These are phyloP conservation scores for Fusarium heterosporum DNA, from an alignment of 2,329 filamentous ascomycete species.

Conservation along the genomic window DNA sequence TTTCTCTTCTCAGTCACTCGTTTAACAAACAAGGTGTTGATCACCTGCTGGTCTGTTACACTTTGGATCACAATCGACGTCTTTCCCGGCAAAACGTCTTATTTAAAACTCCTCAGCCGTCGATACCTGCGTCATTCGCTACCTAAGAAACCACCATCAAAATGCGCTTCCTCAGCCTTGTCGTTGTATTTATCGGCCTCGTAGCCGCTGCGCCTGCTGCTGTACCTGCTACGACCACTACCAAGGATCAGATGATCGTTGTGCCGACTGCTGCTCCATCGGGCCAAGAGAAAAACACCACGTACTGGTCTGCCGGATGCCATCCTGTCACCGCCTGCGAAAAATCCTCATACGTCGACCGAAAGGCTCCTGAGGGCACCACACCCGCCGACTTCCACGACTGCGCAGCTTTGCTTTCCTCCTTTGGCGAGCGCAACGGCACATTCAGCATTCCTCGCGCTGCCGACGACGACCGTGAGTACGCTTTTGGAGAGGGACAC, in stretches of 20 bases:
- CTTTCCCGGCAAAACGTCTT: neutral
- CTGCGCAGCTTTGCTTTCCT: conserved; percentile 50
- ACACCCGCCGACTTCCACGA: conserved; percentile 48
- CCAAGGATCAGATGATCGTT: conserved; percentile 27
- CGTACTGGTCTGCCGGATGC: conserved; percentile 45
- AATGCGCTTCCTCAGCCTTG: conserved; percentile 32
- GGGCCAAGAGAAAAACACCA: conserved; percentile 8
- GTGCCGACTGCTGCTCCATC: conserved; percentile 32
- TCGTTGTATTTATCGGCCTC: conserved; percentile 27
- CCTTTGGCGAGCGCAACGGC: conserved; percentile 48
- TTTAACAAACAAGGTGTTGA: conserved; percentile 36
- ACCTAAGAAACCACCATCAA: neutral
- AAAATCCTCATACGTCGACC: conserved; percentile 39
- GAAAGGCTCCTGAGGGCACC: conserved; percentile 26
- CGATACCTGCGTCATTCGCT: neutral
- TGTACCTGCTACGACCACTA: conserved; percentile 1
- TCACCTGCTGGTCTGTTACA: conserved; percentile 27
- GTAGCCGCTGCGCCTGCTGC: conserved; percentile 32
- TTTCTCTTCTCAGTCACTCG: conserved; percentile 38
- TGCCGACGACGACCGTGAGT: conserved; percentile 22
- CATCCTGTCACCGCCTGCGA: conserved; percentile 46
- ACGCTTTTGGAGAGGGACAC: conserved; percentile 24
- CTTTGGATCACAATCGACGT: conserved; percentile 19
- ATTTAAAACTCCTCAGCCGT: neutral
- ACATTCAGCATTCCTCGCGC: conserved; percentile 45